These are phyloP conservation scores for Solanum habrochaites DNA, from an alignment of 257 asterid genomes.

Conservation along the genomic window DNA sequence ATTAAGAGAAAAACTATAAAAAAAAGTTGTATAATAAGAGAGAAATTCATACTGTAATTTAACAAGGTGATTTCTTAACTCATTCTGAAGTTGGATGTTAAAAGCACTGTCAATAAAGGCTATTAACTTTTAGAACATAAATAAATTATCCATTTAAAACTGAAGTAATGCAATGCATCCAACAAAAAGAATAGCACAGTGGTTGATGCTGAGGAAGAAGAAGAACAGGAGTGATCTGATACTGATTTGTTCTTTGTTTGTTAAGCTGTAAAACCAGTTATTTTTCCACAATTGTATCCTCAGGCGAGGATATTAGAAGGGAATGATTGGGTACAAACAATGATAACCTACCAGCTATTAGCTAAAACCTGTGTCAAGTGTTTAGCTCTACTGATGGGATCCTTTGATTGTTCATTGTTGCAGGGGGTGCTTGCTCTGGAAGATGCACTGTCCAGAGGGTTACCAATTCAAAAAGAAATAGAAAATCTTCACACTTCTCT, in stretches of 20 bases:
- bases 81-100: neutral
- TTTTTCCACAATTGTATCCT: neutral
- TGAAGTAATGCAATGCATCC: neutral
- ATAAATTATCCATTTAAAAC: neutral
- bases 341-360: neutral
- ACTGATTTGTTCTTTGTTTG: neutral
- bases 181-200: neutral
- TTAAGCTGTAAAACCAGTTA: neutral
- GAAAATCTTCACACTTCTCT: constrained; percentile 47
- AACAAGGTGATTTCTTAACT: neutral
- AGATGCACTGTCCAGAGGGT: constrained; percentile 81
- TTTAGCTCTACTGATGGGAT: neutral
- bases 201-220: neutral
- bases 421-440: constrained; percentile 89
- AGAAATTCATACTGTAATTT: neutral
- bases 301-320: neutral
- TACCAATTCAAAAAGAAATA: constrained; percentile 77
- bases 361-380: neutral
- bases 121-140: neutral
- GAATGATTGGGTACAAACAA: neutral
- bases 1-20: neutral
- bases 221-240: neutral
- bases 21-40: neutral
- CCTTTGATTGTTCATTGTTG: neutral
- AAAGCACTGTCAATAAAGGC: neutral